Conservation (phyloP, 306 rosid species). For the Oemleria cerasiformis region DNA sequence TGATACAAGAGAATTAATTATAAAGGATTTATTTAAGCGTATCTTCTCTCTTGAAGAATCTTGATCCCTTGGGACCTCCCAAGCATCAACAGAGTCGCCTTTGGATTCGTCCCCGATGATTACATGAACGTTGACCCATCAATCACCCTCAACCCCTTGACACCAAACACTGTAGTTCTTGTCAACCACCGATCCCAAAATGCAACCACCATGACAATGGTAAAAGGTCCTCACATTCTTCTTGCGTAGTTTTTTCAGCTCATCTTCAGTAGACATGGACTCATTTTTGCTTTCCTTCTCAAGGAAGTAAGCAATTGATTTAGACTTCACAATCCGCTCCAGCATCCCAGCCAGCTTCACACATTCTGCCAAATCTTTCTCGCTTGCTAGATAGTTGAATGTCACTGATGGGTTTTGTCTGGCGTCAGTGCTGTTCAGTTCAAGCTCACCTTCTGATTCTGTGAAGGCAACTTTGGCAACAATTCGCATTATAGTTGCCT, state of each 20-base stretch:
- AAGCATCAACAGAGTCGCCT: constrained; percentile 70
- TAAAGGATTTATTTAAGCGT: background rate
- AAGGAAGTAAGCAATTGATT: constrained; percentile 47
- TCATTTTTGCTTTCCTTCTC: constrained; percentile 36
- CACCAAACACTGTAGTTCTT: constrained; percentile 51
- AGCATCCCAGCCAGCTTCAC: constrained; percentile 53
- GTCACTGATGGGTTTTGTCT: constrained; percentile 58
- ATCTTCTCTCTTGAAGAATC: constrained; percentile 41
- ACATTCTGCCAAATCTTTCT: constrained; percentile 46
- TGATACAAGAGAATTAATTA: background rate
- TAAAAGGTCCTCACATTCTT: constrained; percentile 56
- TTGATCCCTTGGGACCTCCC: constrained; percentile 74
- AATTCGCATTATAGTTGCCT: constrained; percentile 45
- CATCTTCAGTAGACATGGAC: constrained; percentile 27
- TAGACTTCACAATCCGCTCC: constrained; percentile 43
- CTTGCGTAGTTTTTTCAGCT: constrained; percentile 43
- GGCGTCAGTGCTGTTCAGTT: constrained; percentile 57
- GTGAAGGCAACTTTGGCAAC: constrained; percentile 66
- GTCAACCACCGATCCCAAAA: constrained; percentile 56
- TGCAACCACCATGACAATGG: constrained; percentile 76
- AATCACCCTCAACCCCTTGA: constrained; percentile 46
- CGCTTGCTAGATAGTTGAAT: constrained; percentile 61
- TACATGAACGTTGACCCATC: constrained; percentile 73
- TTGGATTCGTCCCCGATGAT: constrained; percentile 78
- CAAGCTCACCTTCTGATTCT: constrained; percentile 50